Conservation (phyloP, 2,329 filamentous ascomycete species). For the Botrytis fragariae region DNA sequence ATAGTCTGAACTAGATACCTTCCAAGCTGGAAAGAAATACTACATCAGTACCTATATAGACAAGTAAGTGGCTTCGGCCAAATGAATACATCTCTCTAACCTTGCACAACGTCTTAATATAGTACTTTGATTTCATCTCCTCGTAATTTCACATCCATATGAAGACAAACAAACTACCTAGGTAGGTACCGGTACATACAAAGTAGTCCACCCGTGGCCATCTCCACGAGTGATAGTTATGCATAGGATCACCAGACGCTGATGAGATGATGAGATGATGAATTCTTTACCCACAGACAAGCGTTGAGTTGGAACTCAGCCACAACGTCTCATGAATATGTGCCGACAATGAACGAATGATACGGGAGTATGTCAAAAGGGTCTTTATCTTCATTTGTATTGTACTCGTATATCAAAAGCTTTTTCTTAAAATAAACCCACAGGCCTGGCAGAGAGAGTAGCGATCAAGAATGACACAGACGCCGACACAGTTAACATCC, state of each 20-base stretch:
- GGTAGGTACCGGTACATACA: no score
- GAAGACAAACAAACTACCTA: background rate
- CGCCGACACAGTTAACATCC: background rate
- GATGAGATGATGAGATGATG: background rate
- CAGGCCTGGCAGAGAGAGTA: background rate
- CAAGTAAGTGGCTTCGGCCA: background rate
- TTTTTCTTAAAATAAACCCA: background rate
- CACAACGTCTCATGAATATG: background rate
- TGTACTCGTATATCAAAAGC: background rate
- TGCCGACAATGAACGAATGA: background rate
- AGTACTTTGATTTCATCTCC: background rate
- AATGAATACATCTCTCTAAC: background rate
- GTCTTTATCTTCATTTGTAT: background rate
- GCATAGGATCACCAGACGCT: background rate
- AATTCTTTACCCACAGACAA: background rate
- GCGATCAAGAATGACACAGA: background rate
- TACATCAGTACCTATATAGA: background rate
- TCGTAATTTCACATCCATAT: background rate
- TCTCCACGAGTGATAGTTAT: background rate
- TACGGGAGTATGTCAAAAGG: background rate
- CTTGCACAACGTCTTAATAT: background rate
- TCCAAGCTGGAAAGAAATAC: no score
- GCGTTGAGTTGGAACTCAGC: background rate
- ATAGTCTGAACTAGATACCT: no score
- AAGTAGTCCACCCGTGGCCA: no score